Conservation (phyloP, 192 early-diverging fungal species). For the Coemansia sp. region DNA sequence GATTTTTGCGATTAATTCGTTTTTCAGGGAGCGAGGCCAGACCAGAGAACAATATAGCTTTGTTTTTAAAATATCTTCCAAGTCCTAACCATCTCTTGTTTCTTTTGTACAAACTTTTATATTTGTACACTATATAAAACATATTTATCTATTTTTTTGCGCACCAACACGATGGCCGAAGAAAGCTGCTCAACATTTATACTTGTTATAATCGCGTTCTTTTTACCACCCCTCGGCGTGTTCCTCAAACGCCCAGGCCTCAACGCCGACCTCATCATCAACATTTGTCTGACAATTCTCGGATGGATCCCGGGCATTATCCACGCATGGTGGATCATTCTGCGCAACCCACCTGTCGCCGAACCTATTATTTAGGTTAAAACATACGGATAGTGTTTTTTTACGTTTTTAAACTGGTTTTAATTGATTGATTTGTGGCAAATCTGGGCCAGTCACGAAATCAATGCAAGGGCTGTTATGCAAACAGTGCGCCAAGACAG, state of each 20-base stretch:
- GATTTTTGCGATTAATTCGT: no score
- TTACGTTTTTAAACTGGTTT: not conserved
- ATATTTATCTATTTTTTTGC: no score
- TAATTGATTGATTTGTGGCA: not conserved
- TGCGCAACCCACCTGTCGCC: slow-evolving; percentile 15
- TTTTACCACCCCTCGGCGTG: slow-evolving; percentile 66
- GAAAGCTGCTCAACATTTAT: not conserved
- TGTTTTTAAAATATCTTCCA: no score
- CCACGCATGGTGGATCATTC: slow-evolving; percentile 63
- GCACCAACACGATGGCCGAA: no score
- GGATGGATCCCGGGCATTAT: slow-evolving; percentile 69
- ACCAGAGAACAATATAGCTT: no score
- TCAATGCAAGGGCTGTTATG: slow-evolving; percentile 6
- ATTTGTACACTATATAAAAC: no score
- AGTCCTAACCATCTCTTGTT: no score
- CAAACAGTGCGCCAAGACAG: not conserved
- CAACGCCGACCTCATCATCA: slow-evolving; percentile 61
- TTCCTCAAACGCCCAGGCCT: slow-evolving; percentile 60
- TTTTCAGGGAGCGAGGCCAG: no score
- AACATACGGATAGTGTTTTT: no score
- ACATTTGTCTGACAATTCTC: slow-evolving; percentile 67
- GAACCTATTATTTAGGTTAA: no score
- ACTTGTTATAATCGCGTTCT: slow-evolving; percentile 44
- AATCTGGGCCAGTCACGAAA: slow-evolving; percentile 4
- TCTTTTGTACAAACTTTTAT: no score